phyloP scores from a whole-genome alignment of 441 rosid species.

The Pelargonium citronellum region DNA sequence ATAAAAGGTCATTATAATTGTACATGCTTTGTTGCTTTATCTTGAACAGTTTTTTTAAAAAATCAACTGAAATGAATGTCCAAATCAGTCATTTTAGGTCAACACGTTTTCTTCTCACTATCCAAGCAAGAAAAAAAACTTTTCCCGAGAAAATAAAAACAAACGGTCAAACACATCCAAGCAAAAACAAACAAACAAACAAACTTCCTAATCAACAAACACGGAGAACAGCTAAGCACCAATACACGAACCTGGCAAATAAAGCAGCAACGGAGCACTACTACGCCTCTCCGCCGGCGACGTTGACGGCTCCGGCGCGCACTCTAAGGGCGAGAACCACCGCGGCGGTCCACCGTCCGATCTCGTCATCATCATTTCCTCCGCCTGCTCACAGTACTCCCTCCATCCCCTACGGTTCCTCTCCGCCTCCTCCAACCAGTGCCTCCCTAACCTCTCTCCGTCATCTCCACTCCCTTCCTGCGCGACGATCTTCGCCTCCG shows the following conservation, averaged over 20 bases:
- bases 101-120: too few relatives aligned
- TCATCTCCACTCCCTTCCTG: not conserved
- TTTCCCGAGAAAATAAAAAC: too few relatives aligned
- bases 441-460: not conserved
- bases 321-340: constrained; percentile 78
- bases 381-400: constrained; percentile 43
- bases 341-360: constrained; percentile 54
- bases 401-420: constrained; percentile 29
- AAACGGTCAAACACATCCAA: too few relatives aligned
- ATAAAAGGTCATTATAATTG: too few relatives aligned
- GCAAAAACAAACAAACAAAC: too few relatives aligned
- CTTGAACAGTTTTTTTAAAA: too few relatives aligned
- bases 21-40: too few relatives aligned
- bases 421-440: not conserved
- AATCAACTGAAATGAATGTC: too few relatives aligned
- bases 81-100: too few relatives aligned
- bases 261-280: constrained; percentile 64
- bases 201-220: not conserved
- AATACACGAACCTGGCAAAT: constrained; percentile 46
- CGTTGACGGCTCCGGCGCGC: constrained; percentile 19
- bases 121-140: too few relatives aligned
- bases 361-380: constrained; percentile 29
- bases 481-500: too few relatives aligned
- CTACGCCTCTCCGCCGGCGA: constrained; percentile 23
- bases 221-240: not conserved